phyloP scores from a whole-genome alignment of 2,329 filamentous ascomycete genomes.

The Fusarium sp. region DNA sequence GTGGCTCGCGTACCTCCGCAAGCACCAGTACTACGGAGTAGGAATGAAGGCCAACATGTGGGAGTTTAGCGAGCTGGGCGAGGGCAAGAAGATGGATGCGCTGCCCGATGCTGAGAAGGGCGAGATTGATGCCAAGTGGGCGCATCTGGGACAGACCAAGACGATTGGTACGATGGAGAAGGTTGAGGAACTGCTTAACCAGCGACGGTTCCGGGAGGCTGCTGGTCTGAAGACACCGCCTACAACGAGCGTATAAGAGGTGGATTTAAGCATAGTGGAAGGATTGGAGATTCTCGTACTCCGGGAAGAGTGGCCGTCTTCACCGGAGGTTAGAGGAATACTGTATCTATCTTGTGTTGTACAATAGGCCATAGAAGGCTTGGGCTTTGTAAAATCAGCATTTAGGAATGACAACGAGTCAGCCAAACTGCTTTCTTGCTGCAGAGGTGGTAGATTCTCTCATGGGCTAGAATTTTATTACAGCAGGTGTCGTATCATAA shows the following conservation, averaged over 20 bases:
- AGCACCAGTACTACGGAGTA: conserved; percentile 94
- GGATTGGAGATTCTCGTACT: background rate
- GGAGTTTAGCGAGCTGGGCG: conserved; percentile 83
- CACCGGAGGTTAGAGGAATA: conserved; percentile 7
- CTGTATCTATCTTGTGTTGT: conserved; percentile 45
- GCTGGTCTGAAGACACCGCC: conserved; percentile 50
- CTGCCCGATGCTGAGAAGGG: conserved; percentile 44
- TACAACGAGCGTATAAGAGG: conserved; percentile 37
- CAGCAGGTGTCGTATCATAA: background rate
- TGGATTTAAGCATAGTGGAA: background rate
- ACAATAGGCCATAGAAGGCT: conserved; percentile 46
- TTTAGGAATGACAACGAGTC: conserved; percentile 25
- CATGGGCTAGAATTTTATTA: background rate
- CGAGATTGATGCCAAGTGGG: conserved; percentile 67
- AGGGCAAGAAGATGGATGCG: conserved; percentile 46
- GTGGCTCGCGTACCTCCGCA: conserved; percentile 93
- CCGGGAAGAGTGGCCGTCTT: conserved; percentile 30
- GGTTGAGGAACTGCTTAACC: conserved; percentile 70
- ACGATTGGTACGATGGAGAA: conserved; percentile 66
- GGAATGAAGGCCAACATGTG: conserved; percentile 99
- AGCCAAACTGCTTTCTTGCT: background rate
- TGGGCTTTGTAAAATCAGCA: conserved; percentile 42
- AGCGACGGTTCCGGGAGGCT: conserved; percentile 62
- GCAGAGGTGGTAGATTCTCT: background rate
- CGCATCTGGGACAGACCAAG: conserved; percentile 68